phyloP scores from a whole-genome alignment of 2,329 filamentous ascomycete species.

The Cladophialophora exuberans region DNA sequence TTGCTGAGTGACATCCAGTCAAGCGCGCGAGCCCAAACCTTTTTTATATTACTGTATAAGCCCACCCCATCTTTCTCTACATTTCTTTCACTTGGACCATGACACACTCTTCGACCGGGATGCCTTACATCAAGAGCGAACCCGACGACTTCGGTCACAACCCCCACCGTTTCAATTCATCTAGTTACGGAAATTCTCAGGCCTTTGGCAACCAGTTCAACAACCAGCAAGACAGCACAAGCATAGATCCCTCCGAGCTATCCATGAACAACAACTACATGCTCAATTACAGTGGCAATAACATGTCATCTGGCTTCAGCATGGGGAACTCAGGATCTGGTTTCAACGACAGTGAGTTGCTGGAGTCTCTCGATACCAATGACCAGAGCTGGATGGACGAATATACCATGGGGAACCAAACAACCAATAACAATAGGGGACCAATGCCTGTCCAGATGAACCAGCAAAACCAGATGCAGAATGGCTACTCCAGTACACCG shows the following conservation, averaged over 20 bases:
- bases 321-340: constrained; percentile 67
- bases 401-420: constrained; percentile 35
- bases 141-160: constrained; percentile 65
- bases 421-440: constrained; percentile 57
- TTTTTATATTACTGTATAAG: background rate
- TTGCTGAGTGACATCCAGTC: constrained; percentile 13
- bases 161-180: constrained; percentile 51
- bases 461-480: constrained; percentile 68
- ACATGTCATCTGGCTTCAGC: constrained; percentile 72
- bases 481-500: constrained; percentile 86
- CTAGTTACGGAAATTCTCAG: constrained; percentile 27
- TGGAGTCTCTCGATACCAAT: constrained; percentile 64
- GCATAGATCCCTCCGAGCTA: constrained; percentile 84
- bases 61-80: background rate
- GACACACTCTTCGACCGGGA: constrained; percentile 58
- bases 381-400: constrained; percentile 29
- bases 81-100: constrained; percentile 40
- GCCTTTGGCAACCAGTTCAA: constrained; percentile 55
- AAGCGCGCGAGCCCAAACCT: constrained; percentile 12
- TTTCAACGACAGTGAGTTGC: constrained; percentile 78
- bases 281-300: constrained; percentile 66
- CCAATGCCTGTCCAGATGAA: constrained; percentile 59
- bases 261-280: constrained; percentile 71
- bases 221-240: constrained; percentile 53
- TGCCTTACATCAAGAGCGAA: constrained; percentile 70